A percentile compares a stretch with the other conserved stretches of the same genome.
phyloP scores from a whole-genome alignment of 192 early-diverging fungal genomes.

The Mortierella antarctica region DNA sequence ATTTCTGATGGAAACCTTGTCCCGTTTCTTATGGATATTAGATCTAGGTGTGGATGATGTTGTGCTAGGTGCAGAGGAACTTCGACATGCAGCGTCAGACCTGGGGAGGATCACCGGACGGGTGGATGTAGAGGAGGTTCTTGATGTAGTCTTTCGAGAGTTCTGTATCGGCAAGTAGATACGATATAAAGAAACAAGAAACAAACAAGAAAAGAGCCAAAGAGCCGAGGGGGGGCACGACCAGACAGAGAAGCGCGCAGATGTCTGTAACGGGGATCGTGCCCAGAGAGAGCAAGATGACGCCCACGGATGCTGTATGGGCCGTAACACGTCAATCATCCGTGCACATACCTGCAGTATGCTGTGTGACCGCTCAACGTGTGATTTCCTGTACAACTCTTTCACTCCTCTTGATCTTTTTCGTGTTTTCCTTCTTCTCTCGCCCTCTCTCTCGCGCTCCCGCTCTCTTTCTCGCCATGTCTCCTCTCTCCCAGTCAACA shows the following conservation, averaged over 20 bases:
- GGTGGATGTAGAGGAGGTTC: conserved; percentile 78
- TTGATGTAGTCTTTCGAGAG: conserved; percentile 78
- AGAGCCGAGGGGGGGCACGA: not conserved
- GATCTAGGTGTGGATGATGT: conserved; percentile 58
- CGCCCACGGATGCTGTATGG: too few relatives aligned
- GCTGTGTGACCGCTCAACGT: too few relatives aligned
- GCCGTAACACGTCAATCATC: too few relatives aligned
- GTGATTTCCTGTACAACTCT: too few relatives aligned
- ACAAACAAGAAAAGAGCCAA: not conserved
- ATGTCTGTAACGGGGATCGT: not conserved
- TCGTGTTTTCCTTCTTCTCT: not conserved
- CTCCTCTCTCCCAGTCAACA: too few relatives aligned
- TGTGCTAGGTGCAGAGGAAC: conserved; percentile 81
- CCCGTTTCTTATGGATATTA: conserved; percentile 1
- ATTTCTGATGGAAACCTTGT: not conserved
- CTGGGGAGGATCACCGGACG: conserved; percentile 79
- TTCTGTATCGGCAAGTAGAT: conserved; percentile 85
- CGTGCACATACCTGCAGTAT: too few relatives aligned
- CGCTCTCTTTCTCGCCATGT: not conserved
- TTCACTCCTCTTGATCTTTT: too few relatives aligned
- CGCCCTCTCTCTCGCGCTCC: not conserved
- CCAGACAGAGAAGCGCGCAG: not conserved
- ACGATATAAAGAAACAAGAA: not conserved
- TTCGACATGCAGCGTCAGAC: conserved; percentile 69
- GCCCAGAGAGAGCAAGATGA: too few relatives aligned